Base-by-base conservation (phyloP, 495 filamentous ascomycete species). In the Rhypophila decipiens region DNA sequence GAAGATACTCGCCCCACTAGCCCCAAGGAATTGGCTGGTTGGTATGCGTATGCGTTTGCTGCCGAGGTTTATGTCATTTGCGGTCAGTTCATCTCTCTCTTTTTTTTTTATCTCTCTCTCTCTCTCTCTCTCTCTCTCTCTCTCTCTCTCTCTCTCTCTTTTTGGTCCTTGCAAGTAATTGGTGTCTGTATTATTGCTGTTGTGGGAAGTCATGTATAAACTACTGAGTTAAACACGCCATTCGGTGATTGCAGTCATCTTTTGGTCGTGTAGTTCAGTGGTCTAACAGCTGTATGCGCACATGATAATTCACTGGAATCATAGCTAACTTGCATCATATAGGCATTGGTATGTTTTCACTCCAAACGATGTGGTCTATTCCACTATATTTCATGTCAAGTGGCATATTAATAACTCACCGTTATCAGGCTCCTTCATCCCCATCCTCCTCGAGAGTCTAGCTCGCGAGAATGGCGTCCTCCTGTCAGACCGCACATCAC, bases 61-160 rank as follows among this genome's bases (percentile, higher is more conserved):
- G 88, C 91, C n/a, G 93, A 98, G 66, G 90, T 95, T 35, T 98
- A 95, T 60, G 87, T 95, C 11, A 86, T 98, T 33, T 98, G 93
- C 63, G 91, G 90, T 82, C 74, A 74, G 73, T 75, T 59, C 34
- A 18, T 15, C 8, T 12, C 23, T 29, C 19, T 3, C 20, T 19
- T 34, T 7, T 19, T 49, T 31, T 13, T 31, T 13, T 31, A 7
- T 31, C 27, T 31, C 27, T 31, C 27, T 31, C 27, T 31, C 27
- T 31, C 27, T 31, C 27, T 31, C 27, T 31, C 27, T 31, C 27
- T 31, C 27, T 31, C 27, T 31, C 27, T 31, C 27, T 31, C 27
- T 31, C 27, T 31, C 27, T 31, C 27, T 31, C 18, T 22, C 18
- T 40, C 19, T 40, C 19, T 23, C 19, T 40, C 9, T 21, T 40